Conservation (phyloP, 352 stramenopile species). For the Phytopythium cucurbitacearum region DNA sequence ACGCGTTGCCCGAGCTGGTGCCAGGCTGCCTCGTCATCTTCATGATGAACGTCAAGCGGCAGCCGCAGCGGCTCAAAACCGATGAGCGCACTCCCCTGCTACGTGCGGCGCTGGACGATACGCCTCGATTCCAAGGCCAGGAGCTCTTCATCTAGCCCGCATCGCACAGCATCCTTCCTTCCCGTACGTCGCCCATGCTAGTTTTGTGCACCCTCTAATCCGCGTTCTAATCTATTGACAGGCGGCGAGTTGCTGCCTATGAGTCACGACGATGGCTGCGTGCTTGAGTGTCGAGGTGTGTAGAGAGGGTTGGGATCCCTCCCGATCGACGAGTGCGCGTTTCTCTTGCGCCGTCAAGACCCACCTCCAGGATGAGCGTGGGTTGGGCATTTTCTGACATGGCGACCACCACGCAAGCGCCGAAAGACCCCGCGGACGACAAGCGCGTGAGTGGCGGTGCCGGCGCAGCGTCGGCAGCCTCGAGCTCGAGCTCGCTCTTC, state of each 20-base stretch:
- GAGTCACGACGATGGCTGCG: no score
- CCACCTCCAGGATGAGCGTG: no score
- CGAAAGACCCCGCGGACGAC: not conserved
- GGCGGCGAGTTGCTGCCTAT: not conserved
- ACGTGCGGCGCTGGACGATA: slow-evolving; percentile 2
- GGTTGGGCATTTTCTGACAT: no score
- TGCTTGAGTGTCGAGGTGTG: no score
- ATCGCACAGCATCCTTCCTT: not conserved
- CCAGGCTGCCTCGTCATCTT: slow-evolving; percentile 67
- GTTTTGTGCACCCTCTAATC: not conserved
- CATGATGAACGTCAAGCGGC: slow-evolving; percentile 75
- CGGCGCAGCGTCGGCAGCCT: not conserved
- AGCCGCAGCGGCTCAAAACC: slow-evolving; percentile 5
- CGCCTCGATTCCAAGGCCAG: slow-evolving; percentile 4
- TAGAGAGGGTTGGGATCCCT: no score
- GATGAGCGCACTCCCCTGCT: slow-evolving; percentile 57
- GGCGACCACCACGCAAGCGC: no score
- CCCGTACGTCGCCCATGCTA: not conserved
- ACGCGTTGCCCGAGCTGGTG: slow-evolving; percentile 69
- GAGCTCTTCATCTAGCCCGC: slow-evolving; percentile 5
- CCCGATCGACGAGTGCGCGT: no score
- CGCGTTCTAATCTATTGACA: not conserved
- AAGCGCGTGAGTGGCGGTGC: not conserved
- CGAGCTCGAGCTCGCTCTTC: slow-evolving; percentile 7
- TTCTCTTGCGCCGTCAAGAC: no score